Conservation (phyloP, 495 filamentous ascomycete genomes). For the Neurospora hispaniola region DNA sequence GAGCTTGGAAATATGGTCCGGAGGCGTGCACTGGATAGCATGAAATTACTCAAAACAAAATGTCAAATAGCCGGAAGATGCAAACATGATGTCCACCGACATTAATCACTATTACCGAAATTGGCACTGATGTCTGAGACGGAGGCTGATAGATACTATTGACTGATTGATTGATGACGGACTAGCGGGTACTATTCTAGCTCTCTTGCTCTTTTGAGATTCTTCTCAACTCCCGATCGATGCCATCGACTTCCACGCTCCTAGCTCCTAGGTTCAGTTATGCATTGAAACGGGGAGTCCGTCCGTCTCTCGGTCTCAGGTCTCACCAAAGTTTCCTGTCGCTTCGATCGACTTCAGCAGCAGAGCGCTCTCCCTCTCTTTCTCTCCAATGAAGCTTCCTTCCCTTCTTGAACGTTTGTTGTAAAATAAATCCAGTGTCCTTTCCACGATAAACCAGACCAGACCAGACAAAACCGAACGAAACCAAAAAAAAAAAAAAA, state of each 20-base stretch:
- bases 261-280: background rate
- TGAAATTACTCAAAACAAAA: background rate
- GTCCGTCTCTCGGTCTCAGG: background rate
- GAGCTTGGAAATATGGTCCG: too few relatives aligned
- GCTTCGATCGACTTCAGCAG: too few relatives aligned
- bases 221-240: too few relatives aligned
- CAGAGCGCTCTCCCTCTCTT: background rate
- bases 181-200: background rate
- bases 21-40: too few relatives aligned
- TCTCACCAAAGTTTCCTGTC: background rate
- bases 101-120: background rate
- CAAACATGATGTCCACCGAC: background rate
- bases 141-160: background rate
- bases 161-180: background rate
- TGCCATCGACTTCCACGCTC: background rate
- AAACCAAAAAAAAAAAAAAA: too few relatives aligned
- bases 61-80: background rate
- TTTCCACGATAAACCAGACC: background rate
- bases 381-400: background rate
- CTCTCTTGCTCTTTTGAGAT: background rate
- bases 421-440: background rate
- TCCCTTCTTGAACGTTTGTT: background rate
- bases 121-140: background rate
- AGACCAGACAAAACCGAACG: background rate
- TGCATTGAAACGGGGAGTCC: background rate